Evolutionary conservation across 2,329 filamentous ascomycete species (phyloP), one percentile per base, ranked within the genome.

Genomic region (Trichoderma polysporum): DNA sequence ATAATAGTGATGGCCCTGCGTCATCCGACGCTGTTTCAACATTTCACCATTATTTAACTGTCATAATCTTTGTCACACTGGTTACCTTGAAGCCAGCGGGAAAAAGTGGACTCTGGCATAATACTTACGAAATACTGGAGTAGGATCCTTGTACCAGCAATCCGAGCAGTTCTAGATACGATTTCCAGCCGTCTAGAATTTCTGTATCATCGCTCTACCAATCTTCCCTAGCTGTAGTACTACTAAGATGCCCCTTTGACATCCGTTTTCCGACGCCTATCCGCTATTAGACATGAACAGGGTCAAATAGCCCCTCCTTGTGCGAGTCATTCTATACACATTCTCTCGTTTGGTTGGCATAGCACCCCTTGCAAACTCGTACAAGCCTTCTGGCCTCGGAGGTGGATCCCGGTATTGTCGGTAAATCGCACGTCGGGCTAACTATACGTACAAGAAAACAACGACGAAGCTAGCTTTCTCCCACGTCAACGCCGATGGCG

Each of bases 11-110:
- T 12, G 45, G 45, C 19, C 47, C 59, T 62, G 59, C 47, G 58
- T 52, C 59, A 62, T 62, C 25, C 59, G 25, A 41, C 8, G 47
- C 47, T 15, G 49, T 63, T 61, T 52, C 58, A 61, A 52, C 29
- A 52, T 19, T 27, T 35, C 47, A 9, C 33, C 27, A 17, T 50
- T 54, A 35, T n/a, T 54, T 29, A 27, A 63, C 27, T 22, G 17
- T 25, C 59, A 45, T 41, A 53, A 53, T 19, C 33, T 9, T 22
- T 45, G 59, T 27, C 59, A 31, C 27, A 25, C 19, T 25, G 37
- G 41, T 31, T 47, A 53, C 33, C 27, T 35, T 27, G 12, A 39
- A 17, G 58, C 29, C 33, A 35, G 47, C 45, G 31, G 15, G 31
- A 15, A 19, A n/a, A 10, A 50, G 15, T 13, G 45, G 33, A 17